Conservation (phyloP, 2,329 filamentous ascomycete species). For the Botrytis pseudocinerea region DNA sequence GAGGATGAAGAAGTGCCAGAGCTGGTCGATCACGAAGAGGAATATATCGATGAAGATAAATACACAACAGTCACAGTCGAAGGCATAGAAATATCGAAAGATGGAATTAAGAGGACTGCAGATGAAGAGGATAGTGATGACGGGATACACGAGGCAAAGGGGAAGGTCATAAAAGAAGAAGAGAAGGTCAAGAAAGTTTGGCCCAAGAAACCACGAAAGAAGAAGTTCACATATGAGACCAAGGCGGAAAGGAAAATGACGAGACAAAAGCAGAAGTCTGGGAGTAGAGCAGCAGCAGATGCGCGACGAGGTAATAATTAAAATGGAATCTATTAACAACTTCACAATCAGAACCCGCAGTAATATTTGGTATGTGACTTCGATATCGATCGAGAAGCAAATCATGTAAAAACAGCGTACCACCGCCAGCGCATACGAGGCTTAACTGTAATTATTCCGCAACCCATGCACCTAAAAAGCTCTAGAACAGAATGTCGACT, state of each 20-base stretch:
- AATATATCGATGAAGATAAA: constrained; percentile 94
- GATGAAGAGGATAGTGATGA: constrained; percentile 42
- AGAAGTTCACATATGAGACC: constrained; percentile 89
- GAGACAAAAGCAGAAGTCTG: constrained; percentile 69
- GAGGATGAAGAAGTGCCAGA: constrained; percentile 59
- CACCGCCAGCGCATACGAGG: constrained; percentile 37
- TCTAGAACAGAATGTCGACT: constrained; percentile 27
- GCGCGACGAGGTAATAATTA: constrained; percentile 38
- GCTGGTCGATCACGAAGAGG: constrained; percentile 74
- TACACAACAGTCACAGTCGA: constrained; percentile 95
- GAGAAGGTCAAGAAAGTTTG: constrained; percentile 49
- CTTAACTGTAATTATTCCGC: constrained; percentile 35
- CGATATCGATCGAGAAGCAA: constrained; percentile 34
- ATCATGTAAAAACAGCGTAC: constrained; percentile 33
- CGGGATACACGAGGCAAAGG: constrained; percentile 40
- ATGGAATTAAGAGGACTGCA: constrained; percentile 64
- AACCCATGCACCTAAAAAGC: constrained; percentile 28
- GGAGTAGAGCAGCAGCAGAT: constrained; percentile 48
- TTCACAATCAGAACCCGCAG: constrained; percentile 25
- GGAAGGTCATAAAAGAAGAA: constrained; percentile 37
- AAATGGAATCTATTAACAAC: constrained; percentile 26
- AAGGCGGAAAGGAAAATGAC: constrained; percentile 80
- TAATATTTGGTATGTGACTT: constrained; percentile 31
- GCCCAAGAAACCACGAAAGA: constrained; percentile 73
- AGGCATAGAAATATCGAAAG: constrained; percentile 75